A percentile compares a stretch with the other conserved stretches of the same genome.
These are phyloP conservation scores for Hylodesmum podocarpum DNA, from an alignment of 306 rosid species.

Conservation along the genomic window DNA sequence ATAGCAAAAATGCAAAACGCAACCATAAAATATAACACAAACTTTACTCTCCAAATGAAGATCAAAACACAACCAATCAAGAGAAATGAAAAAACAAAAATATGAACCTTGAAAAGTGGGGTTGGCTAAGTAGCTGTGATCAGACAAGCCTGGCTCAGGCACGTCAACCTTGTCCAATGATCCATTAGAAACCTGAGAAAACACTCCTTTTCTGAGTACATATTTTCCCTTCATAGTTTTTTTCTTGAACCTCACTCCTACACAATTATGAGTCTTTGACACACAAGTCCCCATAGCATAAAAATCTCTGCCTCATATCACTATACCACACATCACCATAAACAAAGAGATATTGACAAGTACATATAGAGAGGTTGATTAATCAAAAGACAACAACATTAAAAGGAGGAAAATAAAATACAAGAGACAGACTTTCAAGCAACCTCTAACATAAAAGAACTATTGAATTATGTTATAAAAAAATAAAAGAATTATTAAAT, in stretches of 20 bases:
- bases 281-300: conserved; percentile 71
- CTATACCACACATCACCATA: conserved; percentile 7
- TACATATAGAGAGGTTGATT: neutral
- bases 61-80: neutral
- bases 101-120: conserved; percentile 58
- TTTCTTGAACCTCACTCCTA: conserved; percentile 47
- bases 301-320: conserved; percentile 31
- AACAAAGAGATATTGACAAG: neutral
- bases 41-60: neutral
- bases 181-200: conserved; percentile 48
- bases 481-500: neutral
- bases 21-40: neutral
- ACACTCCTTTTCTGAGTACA: conserved; percentile 39
- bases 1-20: neutral
- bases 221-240: conserved; percentile 34
- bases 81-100: neutral
- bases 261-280: conserved; percentile 54
- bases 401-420: neutral
- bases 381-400: neutral
- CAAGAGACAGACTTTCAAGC: neutral
- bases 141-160: conserved; percentile 32
- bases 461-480: neutral
- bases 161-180: conserved; percentile 44
- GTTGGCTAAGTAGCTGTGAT: conserved; percentile 45
- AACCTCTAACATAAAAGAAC: too few species aligned